Base-by-base conservation (phyloP, 108 stramenopile species). In the Conticribra weissflogii region DNA sequence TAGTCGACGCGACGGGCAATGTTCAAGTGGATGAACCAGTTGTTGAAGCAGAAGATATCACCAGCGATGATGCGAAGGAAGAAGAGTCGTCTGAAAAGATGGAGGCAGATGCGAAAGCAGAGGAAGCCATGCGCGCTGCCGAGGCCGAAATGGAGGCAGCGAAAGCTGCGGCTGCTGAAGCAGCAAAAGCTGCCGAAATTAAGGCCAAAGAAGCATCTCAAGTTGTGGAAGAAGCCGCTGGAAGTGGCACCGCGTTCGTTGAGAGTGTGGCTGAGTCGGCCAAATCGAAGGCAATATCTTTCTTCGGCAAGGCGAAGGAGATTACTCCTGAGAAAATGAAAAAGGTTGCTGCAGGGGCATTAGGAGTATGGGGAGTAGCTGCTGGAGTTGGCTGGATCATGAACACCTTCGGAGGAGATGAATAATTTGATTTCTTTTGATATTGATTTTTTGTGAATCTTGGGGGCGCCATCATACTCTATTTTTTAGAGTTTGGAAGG, bases 351-450 rank as follows among this genome's bases (percentile, higher is more conserved):
- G 81, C 78, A 34, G 81, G 71, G 21, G 78, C 75, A 54, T 45
- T 85, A 32, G 85, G 78, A 24, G 64, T 80, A 32, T 85, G 85
- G 85, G 85, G 85, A 28, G 71, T 83, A 64, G 71, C 76, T 68
- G 70, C 74, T 48, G 85, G 85, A 18, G 76, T 79, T 19, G 85
- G 81, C 23, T 85, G 72, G 82, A 65, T 78, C 41, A 70, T 78
- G 63, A 78, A 71, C 69, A 70, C 69, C 60, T 58, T 78, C 34
- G 58, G 59, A n/a, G 69, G 77, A 55, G 57, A 52, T 22, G 68
- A 77, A n/a, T n/a, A n/a, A n/a, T n/a, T n/a, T n/a, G n/a, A n/a
- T n/a, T n/a, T n/a, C n/a, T n/a, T n/a, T n/a, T n/a, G n/a, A n/a
- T n/a, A n/a, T n/a, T n/a, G n/a, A n/a, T n/a, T n/a, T n/a, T n/a